Evolutionary conservation across 192 early-diverging fungal species (phyloP).

Genomic region (Diversispora epigaea): DNA sequence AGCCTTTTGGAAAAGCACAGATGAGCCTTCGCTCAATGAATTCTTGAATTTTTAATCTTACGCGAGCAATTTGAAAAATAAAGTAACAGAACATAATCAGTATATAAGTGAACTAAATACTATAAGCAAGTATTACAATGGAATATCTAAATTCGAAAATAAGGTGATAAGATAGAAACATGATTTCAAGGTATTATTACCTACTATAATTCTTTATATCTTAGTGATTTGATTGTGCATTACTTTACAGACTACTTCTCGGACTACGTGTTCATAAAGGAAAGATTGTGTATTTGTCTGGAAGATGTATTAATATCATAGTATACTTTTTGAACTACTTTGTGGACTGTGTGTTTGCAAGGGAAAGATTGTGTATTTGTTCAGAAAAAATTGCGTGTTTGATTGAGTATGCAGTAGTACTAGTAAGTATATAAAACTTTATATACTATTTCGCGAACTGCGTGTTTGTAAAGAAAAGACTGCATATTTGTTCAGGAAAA

Average conservation of each 20-base stretch:
- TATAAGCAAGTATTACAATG: constrained; percentile 24
- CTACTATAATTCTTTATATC: constrained; percentile 3
- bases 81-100: constrained; percentile 18
- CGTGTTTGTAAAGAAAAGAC: too few relatives aligned
- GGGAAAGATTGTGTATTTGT: constrained; percentile 16
- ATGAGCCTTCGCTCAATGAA: constrained; percentile 28
- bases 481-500: too few relatives aligned
- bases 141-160: constrained; percentile 21
- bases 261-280: constrained; percentile 14
- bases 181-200: constrained; percentile 16
- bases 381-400: constrained; percentile 23
- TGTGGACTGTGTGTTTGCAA: constrained; percentile 14
- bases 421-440: too few relatives aligned
- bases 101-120: constrained; percentile 24
- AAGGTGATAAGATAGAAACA: constrained; percentile 27
- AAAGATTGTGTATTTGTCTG: constrained; percentile 17
- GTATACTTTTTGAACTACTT: constrained; percentile 7
- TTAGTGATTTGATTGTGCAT: neutral
- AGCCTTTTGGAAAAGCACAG: constrained; percentile 28
- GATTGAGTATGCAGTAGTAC: neutral
- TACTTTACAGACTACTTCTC: constrained; percentile 13
- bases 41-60: constrained; percentile 25
- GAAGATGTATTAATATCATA: neutral
- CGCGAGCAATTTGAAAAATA: constrained; percentile 23
- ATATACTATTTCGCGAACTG: too few relatives aligned